These are phyloP conservation scores for Pleoardoris graminearum DNA, from an alignment of 2,329 filamentous ascomycete genomes.

Conservation along the genomic window DNA sequence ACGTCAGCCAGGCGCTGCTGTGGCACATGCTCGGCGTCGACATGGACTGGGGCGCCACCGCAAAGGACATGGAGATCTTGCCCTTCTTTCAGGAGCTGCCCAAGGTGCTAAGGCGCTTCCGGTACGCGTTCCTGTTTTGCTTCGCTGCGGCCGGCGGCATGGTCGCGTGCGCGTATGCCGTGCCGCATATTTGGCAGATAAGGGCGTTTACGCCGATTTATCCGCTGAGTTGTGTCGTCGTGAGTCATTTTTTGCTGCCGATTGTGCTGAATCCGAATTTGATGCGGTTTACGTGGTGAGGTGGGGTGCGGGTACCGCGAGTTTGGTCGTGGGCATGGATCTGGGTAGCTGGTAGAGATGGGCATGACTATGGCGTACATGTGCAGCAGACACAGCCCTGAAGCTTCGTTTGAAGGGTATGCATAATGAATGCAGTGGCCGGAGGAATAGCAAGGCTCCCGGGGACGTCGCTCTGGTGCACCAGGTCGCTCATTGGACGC, in stretches of 20 bases:
- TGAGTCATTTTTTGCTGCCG: constrained; percentile 71
- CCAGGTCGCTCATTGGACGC: too few species aligned
- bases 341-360: too few species aligned
- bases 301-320: too few species aligned
- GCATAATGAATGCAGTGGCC: too few species aligned
- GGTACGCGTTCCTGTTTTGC: constrained; percentile 63
- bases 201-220: constrained; percentile 66
- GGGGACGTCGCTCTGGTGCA: too few species aligned
- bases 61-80: constrained; percentile 78
- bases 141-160: constrained; percentile 64
- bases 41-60: constrained; percentile 84
- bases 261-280: constrained; percentile 76
- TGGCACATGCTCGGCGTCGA: constrained; percentile 84
- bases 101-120: constrained; percentile 78
- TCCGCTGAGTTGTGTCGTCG: constrained; percentile 69
- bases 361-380: too few species aligned
- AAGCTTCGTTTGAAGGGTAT: too few species aligned
- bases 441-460: too few species aligned
- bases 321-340: too few species aligned
- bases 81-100: constrained; percentile 86
- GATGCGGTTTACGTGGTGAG: constrained; percentile 77
- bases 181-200: constrained; percentile 62
- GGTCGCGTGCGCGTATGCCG: constrained; percentile 66
- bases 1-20: constrained; percentile 78
- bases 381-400: too few species aligned